Base-by-base conservation (phyloP, 164 flowering plant genomes). In the Vitis amurensis region DNA sequence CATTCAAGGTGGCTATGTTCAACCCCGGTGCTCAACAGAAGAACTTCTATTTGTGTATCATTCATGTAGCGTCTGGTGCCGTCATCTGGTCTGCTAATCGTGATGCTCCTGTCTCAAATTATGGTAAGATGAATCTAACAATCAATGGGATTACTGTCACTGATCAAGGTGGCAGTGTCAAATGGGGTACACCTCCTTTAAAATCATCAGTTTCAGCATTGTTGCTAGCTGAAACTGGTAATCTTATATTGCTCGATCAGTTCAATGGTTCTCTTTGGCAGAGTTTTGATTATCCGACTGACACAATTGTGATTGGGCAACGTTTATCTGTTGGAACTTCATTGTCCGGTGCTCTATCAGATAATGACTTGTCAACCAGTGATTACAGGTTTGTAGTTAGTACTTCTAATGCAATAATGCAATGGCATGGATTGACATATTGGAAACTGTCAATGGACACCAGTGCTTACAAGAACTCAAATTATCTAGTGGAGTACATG, bases 41-140 rank as follows among this genome's bases (percentile, higher is more conserved):
- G 52, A 74, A 75, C 52, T 89, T 81, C 86, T 89, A 90, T 81
- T 72, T 94, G 57, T 87, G 87, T 68, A 77, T 94, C 68, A 69
- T 86, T 60, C 96, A 94, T 70, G 83, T 61, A 10, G 73, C 64
- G 2, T 92, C 98, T 48, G 73, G 82, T 72, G 55, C 80, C n/a
- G 60, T 90, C 72, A 81, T 84, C 67, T 94, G 98, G 97, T 81
- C 97, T 3, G 97, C 97, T 27, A 92, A 90, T 68, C 85, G 88
- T 1, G 80, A 86, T 67, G 48, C 81, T 19, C 88, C 96, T 1
- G 74, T 90, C 50, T 85, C 94, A 0, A 74, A 23, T 37, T 83
- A 91, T 8, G 93, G 84, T 61, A 27, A 49, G 13, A 71, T 90
- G 80, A 60, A 48, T 19, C 87, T 92, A 6, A 83, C 91, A 7